A percentile compares a stretch with the other conserved stretches of the same genome.
Conservation (phyloP, 2,329 filamentous ascomycete species). For the Microthyrium microscopicum region DNA sequence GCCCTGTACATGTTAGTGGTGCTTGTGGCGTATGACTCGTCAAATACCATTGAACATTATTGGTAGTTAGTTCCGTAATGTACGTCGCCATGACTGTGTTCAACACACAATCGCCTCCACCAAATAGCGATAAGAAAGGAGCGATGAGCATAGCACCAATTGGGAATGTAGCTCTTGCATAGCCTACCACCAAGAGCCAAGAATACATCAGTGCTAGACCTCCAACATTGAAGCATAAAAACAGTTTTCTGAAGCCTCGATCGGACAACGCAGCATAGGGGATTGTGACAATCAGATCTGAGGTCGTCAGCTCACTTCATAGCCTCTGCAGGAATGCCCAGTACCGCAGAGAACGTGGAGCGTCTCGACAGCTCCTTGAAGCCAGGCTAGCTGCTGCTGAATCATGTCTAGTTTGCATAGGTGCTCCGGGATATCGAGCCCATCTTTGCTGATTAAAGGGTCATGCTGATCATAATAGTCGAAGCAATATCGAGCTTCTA, state of each 20-base stretch:
- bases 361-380: slow-evolving; percentile 30
- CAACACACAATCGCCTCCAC: slow-evolving; percentile 22
- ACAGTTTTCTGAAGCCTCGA: not conserved
- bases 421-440: slow-evolving; percentile 31
- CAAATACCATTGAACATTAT: not conserved
- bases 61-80: slow-evolving; percentile 9
- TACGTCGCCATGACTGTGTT: slow-evolving; percentile 19
- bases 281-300: slow-evolving; percentile 7
- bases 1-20: not conserved
- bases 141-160: slow-evolving; percentile 17
- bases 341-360: slow-evolving; percentile 19
- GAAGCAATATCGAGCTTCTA: slow-evolving; percentile 25
- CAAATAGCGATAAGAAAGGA: slow-evolving; percentile 17
- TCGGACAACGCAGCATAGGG: slow-evolving; percentile 4
- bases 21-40: not conserved
- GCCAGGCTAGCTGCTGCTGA: slow-evolving; percentile 34
- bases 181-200: slow-evolving; percentile 17
- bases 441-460: slow-evolving; percentile 21
- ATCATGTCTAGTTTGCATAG: slow-evolving; percentile 38
- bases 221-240: slow-evolving; percentile 4
- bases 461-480: slow-evolving; percentile 31
- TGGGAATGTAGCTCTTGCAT: slow-evolving; percentile 14
- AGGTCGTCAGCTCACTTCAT: not conserved
- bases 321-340: too few species aligned
- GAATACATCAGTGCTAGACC: slow-evolving; percentile 6